A percentile compares a stretch with the other conserved stretches of the same genome.
These are phyloP conservation scores for Aspergillus oerlinghausenensis DNA, from an alignment of 2,329 filamentous ascomycete species.

Conservation along the genomic window DNA sequence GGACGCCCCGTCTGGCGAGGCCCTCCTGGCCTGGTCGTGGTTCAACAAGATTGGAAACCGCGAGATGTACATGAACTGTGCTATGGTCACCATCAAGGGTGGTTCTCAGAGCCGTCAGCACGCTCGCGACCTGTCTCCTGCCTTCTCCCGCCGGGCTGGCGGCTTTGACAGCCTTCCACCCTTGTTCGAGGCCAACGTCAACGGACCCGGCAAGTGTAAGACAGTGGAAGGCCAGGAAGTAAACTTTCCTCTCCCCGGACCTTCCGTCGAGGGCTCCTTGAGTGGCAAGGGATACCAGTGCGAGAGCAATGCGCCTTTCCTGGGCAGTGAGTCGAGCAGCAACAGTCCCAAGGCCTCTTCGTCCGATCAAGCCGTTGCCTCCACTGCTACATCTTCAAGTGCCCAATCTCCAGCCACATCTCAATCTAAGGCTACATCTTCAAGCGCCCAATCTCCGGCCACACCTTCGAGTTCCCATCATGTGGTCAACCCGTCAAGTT, in stretches of 20 bases:
- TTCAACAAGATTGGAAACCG: slow-evolving; percentile 72
- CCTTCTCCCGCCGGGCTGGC: slow-evolving; percentile 6
- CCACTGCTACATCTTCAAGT: not conserved
- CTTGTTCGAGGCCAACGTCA: slow-evolving; percentile 68
- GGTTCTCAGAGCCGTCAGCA: slow-evolving; percentile 10
- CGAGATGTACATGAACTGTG: slow-evolving; percentile 87
- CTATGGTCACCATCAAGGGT: slow-evolving; percentile 58
- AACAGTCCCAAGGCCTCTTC: slow-evolving; percentile 3
- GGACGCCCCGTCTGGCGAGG: slow-evolving; percentile 57
- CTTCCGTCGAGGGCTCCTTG: slow-evolving; percentile 42
- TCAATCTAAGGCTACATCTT: too few relatives aligned
- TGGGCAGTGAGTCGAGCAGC: slow-evolving; percentile 6
- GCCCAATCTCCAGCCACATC: not conserved
- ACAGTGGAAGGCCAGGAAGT: slow-evolving; percentile 57
- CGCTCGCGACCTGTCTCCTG: slow-evolving; percentile 2
- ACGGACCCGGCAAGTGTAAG: slow-evolving; percentile 49
- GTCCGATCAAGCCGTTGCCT: not conserved
- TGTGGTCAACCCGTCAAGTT: too few relatives aligned
- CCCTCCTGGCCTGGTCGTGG: slow-evolving; percentile 72
- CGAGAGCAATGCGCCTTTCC: slow-evolving; percentile 27
- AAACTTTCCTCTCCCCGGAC: slow-evolving; percentile 62
- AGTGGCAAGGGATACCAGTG: slow-evolving; percentile 34
- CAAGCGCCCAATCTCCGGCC: too few relatives aligned
- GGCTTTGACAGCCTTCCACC: slow-evolving; percentile 56
- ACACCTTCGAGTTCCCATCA: too few relatives aligned